Conservation (phyloP, 2,329 filamentous ascomycete species). For the Hymenoscyphus fraxineus region DNA sequence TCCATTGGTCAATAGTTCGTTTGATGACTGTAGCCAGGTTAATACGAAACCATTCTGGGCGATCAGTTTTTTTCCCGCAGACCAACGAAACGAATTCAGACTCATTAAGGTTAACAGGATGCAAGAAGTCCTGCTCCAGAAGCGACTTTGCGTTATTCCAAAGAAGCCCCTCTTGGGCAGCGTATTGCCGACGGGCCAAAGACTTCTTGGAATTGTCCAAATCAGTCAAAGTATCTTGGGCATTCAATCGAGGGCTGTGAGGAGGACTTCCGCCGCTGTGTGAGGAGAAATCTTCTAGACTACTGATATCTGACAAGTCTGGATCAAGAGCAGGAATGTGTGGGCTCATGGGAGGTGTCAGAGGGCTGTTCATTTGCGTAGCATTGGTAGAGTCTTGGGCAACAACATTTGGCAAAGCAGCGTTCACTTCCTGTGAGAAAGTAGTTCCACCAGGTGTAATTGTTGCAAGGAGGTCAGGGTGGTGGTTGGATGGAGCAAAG, state of each 20-base stretch:
- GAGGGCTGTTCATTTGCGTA: not conserved
- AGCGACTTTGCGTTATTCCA: conserved; percentile 16
- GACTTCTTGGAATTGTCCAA: not conserved
- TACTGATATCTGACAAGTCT: not conserved
- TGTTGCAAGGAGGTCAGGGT: conserved; percentile 8
- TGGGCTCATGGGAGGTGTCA: not conserved
- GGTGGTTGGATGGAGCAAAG: conserved; percentile 10
- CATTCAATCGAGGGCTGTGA: conserved; percentile 9
- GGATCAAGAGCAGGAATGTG: not conserved
- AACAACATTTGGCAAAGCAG: not conserved
- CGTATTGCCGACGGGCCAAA: conserved; percentile 13
- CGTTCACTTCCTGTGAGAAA: not conserved
- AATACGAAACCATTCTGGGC: conserved; percentile 8
- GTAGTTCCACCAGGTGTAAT: conserved; percentile 3
- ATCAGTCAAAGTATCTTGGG: conserved; percentile 5
- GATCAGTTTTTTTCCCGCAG: conserved; percentile 2
- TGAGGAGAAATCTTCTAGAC: not conserved
- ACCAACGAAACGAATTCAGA: conserved; percentile 14
- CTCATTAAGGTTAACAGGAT: conserved; percentile 13
- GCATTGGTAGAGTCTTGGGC: not conserved
- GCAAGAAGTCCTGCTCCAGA: conserved; percentile 14
- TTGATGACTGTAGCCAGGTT: conserved; percentile 3
- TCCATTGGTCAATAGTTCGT: conserved; percentile 12
- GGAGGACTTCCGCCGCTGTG: not conserved
- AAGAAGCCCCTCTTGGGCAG: conserved; percentile 11